Conservation (phyloP, 495 filamentous ascomycete genomes). For the Lindgomyces ingoldianus region DNA sequence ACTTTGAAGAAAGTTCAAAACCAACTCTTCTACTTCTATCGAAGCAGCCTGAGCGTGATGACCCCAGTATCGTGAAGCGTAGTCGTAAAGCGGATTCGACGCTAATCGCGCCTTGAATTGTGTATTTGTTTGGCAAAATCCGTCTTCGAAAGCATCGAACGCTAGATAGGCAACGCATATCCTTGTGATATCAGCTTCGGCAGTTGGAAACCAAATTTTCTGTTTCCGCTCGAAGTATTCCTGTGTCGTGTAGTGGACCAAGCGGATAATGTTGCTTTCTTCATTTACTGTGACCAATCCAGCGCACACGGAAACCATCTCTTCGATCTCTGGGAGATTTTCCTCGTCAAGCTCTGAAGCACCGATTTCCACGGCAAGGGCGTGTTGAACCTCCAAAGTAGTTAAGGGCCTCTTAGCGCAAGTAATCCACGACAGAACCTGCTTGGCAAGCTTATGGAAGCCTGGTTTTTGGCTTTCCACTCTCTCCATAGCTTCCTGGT, state of each 20-base stretch:
- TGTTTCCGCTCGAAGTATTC: conserved; percentile 11
- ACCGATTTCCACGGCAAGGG: conserved; percentile 47
- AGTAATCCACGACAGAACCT: neutral
- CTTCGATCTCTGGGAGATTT: conserved; percentile 44
- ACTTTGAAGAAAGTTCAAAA: neutral
- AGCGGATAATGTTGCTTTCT: conserved; percentile 50
- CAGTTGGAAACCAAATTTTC: neutral
- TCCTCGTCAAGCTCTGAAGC: conserved; percentile 45
- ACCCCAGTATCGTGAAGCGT: neutral
- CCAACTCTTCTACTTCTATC: neutral
- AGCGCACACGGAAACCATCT: conserved; percentile 52
- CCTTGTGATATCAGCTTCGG: neutral
- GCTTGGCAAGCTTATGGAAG: neutral
- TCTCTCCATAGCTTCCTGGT: neutral
- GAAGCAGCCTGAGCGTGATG: neutral
- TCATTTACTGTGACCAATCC: conserved; percentile 55
- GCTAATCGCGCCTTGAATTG: neutral
- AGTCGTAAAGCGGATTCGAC: neutral
- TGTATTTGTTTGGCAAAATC: neutral
- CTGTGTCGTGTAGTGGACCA: conserved; percentile 50
- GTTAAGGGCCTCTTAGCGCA: neutral
- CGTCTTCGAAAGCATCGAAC: neutral
- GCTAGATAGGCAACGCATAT: neutral
- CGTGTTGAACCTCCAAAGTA: conserved; percentile 51
- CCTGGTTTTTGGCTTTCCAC: neutral